Evolutionary conservation across 2,329 filamentous ascomycete genomes (phyloP).

Genomic region (Penicillium sclerotiorum): DNA sequence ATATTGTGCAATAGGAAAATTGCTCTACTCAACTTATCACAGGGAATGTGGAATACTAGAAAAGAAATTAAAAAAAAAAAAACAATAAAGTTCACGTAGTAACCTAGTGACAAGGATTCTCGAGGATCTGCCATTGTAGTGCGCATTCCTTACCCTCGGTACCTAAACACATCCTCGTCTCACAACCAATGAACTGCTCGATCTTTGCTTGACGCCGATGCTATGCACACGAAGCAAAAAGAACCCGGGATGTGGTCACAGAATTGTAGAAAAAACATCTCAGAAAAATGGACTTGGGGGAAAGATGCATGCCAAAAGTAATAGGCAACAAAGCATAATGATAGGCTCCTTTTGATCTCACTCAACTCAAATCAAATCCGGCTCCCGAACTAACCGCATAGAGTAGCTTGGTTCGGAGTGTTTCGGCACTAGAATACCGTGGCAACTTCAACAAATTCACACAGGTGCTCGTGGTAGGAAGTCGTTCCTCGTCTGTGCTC

Average conservation of each 20-base stretch:
- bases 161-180: constrained; percentile 4
- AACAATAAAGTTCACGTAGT: no score
- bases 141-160: constrained; percentile 6
- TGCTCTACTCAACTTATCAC: no score
- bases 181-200: constrained; percentile 18
- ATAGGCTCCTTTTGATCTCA: no score
- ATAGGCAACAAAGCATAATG: no score
- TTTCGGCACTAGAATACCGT: constrained; percentile 68
- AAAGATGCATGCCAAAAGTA: no score
- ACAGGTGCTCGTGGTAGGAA: constrained; percentile 94
- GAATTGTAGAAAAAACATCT: no score
- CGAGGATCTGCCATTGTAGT: no score
- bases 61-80: no score
- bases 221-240: constrained; percentile 28
- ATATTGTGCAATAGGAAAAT: no score
- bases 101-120: no score
- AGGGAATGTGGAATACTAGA: no score
- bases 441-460: constrained; percentile 94
- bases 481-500: constrained; percentile 70
- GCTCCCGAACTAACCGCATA: constrained; percentile 89
- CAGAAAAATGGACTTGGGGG: not conserved
- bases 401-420: constrained; percentile 76
- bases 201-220: constrained; percentile 29
- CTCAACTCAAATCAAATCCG: constrained; percentile 74
- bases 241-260: no score